These are phyloP conservation scores for Choiromyces venosus DNA, from an alignment of 495 filamentous ascomycete species.

Conservation along the genomic window DNA sequence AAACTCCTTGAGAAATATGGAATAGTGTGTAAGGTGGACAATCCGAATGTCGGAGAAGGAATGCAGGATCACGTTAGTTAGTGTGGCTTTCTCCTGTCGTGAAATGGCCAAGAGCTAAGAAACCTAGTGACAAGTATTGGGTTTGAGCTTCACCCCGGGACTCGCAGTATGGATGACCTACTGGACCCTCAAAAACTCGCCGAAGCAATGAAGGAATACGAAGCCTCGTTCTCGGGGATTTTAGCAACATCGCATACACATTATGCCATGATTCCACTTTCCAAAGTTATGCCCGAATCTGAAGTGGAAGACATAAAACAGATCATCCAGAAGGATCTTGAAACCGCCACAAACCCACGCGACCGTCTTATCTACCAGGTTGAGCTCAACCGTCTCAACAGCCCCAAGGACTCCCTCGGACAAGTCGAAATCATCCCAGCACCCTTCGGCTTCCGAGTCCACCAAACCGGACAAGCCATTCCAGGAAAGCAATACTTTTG, in stretches of 20 bases:
- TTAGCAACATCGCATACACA: too few relatives aligned
- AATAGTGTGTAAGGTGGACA: slow-evolving; percentile 47
- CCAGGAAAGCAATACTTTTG: slow-evolving; percentile 8
- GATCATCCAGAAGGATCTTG: too few relatives aligned
- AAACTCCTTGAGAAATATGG: slow-evolving; percentile 45
- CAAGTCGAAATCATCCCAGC: slow-evolving; percentile 13
- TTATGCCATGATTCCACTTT: neutral
- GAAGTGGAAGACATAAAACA: neutral
- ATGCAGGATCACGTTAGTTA: slow-evolving; percentile 51
- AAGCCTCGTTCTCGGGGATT: too few relatives aligned
- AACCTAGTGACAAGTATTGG: too few relatives aligned
- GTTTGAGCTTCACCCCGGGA: too few relatives aligned
- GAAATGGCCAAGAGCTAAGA: neutral
- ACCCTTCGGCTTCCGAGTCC: neutral
- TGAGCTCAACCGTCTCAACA: too few relatives aligned
- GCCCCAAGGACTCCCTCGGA: neutral
- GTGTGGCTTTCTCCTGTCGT: slow-evolving; percentile 18
- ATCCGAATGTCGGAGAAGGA: slow-evolving; percentile 52
- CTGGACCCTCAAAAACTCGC: too few relatives aligned
- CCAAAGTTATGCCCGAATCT: neutral
- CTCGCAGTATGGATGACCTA: too few relatives aligned
- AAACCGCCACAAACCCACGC: too few relatives aligned
- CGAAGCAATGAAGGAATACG: too few relatives aligned
- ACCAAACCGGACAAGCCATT: neutral
- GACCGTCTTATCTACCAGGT: too few relatives aligned